Percentiles rank a stretch among this genome's conserved stretches.
These are phyloP conservation scores for Centrapalus pauciflorus DNA, from an alignment of 129 eudicot species.

Conservation along the genomic window DNA sequence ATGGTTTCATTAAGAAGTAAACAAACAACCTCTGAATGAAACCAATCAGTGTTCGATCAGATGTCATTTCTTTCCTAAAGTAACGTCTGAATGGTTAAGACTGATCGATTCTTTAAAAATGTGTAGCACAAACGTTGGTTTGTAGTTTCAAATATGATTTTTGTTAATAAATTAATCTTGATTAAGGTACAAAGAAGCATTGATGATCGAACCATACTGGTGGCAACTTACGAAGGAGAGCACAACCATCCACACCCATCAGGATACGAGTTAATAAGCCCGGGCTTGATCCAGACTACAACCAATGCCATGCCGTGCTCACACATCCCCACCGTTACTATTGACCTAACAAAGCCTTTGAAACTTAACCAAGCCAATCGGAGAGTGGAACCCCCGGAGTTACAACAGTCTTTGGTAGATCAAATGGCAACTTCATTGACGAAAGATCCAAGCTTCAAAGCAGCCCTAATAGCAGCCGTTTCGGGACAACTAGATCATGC, in stretches of 20 bases:
- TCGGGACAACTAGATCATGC: constrained; percentile 57
- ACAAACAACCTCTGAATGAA: too few species aligned
- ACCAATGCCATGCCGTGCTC: constrained; percentile 18
- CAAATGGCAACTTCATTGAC: constrained; percentile 64
- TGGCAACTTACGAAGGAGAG: constrained; percentile 77
- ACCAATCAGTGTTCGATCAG: too few species aligned
- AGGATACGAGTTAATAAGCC: constrained; percentile 16
- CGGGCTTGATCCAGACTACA: constrained; percentile 22
- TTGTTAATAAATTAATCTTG: too few species aligned
- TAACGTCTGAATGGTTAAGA: too few species aligned
- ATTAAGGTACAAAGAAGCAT: constrained; percentile 61
- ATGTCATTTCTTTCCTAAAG: too few species aligned
- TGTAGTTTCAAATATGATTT: too few species aligned
- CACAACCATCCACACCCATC: constrained; percentile 58
- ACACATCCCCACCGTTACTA: constrained; percentile 32
- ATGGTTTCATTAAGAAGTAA: too few species aligned
- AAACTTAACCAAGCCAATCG: neutral
- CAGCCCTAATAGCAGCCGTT: constrained; percentile 65
- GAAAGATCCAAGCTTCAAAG: constrained; percentile 55
- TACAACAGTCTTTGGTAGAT: constrained; percentile 46
- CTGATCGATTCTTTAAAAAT: too few species aligned
- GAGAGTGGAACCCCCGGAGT: constrained; percentile 26
- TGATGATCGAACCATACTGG: constrained; percentile 61
- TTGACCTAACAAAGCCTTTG: constrained; percentile 38
- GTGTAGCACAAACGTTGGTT: too few species aligned